Percentiles rank a stretch among this genome's conserved stretches.
Conservation (phyloP, 2,329 filamentous ascomycete species). For the Periconia sp. region DNA sequence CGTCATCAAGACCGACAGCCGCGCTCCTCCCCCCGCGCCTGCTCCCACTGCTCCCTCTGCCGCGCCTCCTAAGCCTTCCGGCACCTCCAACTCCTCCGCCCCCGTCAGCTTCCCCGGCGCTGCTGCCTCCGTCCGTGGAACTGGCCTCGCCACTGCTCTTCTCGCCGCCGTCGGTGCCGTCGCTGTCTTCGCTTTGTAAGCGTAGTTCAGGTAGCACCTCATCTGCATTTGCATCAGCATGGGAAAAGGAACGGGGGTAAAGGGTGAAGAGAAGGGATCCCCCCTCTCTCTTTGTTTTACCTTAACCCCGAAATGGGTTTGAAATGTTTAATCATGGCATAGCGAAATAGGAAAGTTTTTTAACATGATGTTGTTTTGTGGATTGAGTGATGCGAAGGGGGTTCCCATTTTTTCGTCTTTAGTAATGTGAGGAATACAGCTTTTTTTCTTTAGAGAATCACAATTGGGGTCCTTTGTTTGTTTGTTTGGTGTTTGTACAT, state of each 20-base stretch:
- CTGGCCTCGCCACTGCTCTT: slow-evolving; percentile 15
- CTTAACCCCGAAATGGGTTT: too few relatives aligned
- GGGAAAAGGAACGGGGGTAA: neutral
- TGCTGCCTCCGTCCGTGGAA: slow-evolving; percentile 22
- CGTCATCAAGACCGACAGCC: slow-evolving; percentile 31
- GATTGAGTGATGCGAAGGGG: too few relatives aligned
- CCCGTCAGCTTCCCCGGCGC: slow-evolving; percentile 31
- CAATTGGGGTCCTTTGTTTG: too few relatives aligned
- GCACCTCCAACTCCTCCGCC: slow-evolving; percentile 18
- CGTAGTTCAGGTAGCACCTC: neutral
- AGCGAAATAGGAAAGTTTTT: too few relatives aligned
- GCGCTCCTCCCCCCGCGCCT: slow-evolving; percentile 24
- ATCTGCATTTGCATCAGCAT: neutral
- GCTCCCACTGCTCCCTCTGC: slow-evolving; percentile 22
- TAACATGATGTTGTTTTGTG: too few relatives aligned
- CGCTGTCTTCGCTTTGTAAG: slow-evolving; percentile 29
- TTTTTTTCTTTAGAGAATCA: too few relatives aligned
- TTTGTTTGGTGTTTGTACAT: too few relatives aligned
- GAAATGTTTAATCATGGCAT: too few relatives aligned
- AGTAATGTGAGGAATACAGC: too few relatives aligned
- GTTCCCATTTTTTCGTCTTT: too few relatives aligned
- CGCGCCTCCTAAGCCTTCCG: slow-evolving; percentile 13
- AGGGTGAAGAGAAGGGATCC: neutral
- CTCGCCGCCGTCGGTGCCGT: slow-evolving; percentile 24
- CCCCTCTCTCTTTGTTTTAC: too few relatives aligned